Percentiles rank a stretch among this genome's conserved stretches.
phyloP scores from a whole-genome alignment of 2,329 filamentous ascomycete genomes.

The Phyllosticta citribraziliensis region DNA sequence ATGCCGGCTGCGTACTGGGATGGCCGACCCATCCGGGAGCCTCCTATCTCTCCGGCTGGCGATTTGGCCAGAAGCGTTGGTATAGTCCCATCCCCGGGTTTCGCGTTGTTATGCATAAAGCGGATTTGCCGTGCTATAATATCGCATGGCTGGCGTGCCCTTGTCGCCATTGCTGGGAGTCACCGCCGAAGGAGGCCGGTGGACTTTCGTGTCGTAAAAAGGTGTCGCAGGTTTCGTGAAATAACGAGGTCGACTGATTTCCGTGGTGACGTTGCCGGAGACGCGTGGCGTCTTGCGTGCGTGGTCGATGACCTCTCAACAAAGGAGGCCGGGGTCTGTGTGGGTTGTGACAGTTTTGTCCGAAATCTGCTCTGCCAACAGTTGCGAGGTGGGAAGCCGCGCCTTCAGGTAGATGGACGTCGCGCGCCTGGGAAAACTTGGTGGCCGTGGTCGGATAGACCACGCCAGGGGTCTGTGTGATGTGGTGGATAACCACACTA shows the following conservation, averaged over 20 bases:
- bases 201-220: background rate
- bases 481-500: too few relatives aligned
- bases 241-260: background rate
- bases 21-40: too few relatives aligned
- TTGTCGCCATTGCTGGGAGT: background rate
- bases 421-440: too few relatives aligned
- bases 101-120: background rate
- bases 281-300: background rate
- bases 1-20: too few relatives aligned
- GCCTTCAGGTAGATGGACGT: too few relatives aligned
- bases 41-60: too few relatives aligned
- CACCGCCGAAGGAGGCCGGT: background rate
- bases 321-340: background rate
- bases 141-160: background rate
- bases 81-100: background rate
- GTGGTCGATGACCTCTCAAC: background rate
- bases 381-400: too few relatives aligned
- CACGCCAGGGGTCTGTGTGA: too few relatives aligned
- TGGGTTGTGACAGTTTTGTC: background rate
- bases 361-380: too few relatives aligned
- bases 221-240: background rate
- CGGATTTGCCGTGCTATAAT: background rate
- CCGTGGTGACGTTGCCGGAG: background rate
- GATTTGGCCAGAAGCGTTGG: too few relatives aligned
- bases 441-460: too few relatives aligned